Evolutionary conservation across 2,329 filamentous ascomycete genomes (phyloP).

Genomic region (Paraphoma chrysanthemicola): DNA sequence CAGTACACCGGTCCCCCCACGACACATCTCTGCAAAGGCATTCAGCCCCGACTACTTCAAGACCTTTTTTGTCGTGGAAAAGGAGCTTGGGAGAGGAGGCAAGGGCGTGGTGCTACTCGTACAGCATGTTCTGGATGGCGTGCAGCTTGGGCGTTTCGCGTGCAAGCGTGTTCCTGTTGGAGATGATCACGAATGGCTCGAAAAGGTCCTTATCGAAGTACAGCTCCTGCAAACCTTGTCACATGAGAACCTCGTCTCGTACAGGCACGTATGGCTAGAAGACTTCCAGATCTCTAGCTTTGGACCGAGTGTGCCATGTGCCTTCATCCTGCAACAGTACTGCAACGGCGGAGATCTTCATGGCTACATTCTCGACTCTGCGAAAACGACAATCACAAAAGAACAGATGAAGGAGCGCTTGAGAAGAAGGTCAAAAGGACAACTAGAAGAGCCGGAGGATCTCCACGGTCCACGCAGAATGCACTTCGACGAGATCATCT

Average conservation of each 20-base stretch:
- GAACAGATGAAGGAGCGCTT: conserved; percentile 90
- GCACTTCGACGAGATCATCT: conserved; percentile 91
- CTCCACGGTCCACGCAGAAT: conserved; percentile 62
- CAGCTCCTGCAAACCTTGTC: conserved; percentile 90
- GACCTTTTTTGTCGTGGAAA: conserved; percentile 89
- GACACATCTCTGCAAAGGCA: conserved; percentile 76
- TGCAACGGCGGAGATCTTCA: conserved; percentile 94
- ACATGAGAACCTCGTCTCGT: conserved; percentile 94
- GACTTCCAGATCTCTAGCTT: conserved; percentile 83
- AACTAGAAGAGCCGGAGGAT: conserved; percentile 68
- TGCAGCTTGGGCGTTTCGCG: conserved; percentile 87
- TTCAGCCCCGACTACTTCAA: conserved; percentile 94
- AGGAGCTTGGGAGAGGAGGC: conserved; percentile 84
- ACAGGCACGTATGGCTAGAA: conserved; percentile 97
- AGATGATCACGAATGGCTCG: conserved; percentile 92
- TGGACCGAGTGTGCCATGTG: conserved; percentile 88
- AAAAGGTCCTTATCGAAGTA: conserved; percentile 93
- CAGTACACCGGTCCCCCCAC: conserved; percentile 51
- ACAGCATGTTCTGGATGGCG: conserved; percentile 87
- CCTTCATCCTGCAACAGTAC: conserved; percentile 97
- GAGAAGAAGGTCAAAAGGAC: conserved; percentile 80
- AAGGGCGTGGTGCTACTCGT: conserved; percentile 97
- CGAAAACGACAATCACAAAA: conserved; percentile 68
- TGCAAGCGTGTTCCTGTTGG: conserved; percentile 96
- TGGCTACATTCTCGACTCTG: conserved; percentile 78